Conservation (phyloP, 108 stramenopile species). For the Aurantiochytrium sp. region DNA sequence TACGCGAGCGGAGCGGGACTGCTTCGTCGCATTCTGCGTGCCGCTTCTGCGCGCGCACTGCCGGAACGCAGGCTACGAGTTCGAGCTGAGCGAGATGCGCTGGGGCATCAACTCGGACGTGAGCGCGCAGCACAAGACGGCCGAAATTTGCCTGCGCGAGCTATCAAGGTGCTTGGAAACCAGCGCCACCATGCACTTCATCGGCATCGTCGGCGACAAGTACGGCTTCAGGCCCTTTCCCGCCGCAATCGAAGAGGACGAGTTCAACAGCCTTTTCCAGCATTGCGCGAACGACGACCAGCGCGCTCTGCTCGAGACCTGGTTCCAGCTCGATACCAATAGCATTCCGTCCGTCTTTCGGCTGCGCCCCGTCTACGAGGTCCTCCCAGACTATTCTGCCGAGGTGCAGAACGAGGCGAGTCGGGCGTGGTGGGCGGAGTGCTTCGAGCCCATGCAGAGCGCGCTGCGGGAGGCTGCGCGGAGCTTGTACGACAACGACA, state of each 20-base stretch:
- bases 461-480: background rate
- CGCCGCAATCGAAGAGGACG: background rate
- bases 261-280: background rate
- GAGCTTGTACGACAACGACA: background rate
- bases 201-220: conserved; percentile 14
- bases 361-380: background rate
- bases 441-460: conserved; percentile 13
- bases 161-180: background rate
- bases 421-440: background rate
- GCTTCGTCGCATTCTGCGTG: background rate
- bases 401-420: background rate
- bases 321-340: background rate
- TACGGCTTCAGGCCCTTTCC: conserved; percentile 19
- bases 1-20: background rate
- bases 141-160: background rate
- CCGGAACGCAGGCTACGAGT: background rate
- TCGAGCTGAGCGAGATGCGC: conserved; percentile 2
- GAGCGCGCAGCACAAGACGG: background rate
- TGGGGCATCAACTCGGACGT: background rate
- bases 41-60: background rate
- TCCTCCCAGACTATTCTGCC: background rate
- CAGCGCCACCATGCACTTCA: background rate
- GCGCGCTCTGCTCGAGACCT: background rate
- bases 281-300: background rate
- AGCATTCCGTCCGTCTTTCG: background rate